A percentile compares a stretch with the other conserved stretches of the same genome.
Evolutionary conservation across 2,329 filamentous ascomycete genomes (phyloP).

Genomic region (Hypoxylon sp.): DNA sequence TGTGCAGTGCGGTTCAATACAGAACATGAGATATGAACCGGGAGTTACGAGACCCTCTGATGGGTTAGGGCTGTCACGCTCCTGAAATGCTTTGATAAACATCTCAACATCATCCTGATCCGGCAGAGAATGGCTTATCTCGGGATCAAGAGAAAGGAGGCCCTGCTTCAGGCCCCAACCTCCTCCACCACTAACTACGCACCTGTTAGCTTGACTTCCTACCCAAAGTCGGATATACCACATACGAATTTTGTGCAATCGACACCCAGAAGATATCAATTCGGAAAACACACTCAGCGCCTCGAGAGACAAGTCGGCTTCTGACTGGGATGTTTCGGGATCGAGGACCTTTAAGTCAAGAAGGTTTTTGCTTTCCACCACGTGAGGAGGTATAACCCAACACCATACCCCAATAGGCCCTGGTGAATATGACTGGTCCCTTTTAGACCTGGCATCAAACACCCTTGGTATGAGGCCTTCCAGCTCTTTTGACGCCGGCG

Average conservation of each 20-base stretch:
- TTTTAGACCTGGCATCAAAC: constrained; percentile 58
- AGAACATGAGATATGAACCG: constrained; percentile 76
- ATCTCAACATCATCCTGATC: constrained; percentile 65
- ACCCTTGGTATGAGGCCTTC: constrained; percentile 73
- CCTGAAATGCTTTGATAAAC: constrained; percentile 65
- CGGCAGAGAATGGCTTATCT: constrained; percentile 64
- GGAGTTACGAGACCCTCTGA: constrained; percentile 70
- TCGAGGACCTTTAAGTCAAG: constrained; percentile 44
- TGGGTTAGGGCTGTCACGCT: constrained; percentile 50
- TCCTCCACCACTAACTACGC: constrained; percentile 79
- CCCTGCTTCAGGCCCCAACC: constrained; percentile 88
- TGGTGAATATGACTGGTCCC: constrained; percentile 42
- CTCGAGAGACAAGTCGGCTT: constrained; percentile 46
- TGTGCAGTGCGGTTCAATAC: constrained; percentile 58
- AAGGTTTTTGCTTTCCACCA: constrained; percentile 42
- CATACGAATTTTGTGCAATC: constrained; percentile 62
- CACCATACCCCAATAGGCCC: constrained; percentile 77
- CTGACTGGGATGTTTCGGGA: constrained; percentile 41
- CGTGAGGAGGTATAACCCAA: constrained; percentile 67
- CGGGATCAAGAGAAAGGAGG: constrained; percentile 81
- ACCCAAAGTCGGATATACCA: constrained; percentile 38
- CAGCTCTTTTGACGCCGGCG: constrained; percentile 78
- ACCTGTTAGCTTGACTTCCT: constrained; percentile 39
- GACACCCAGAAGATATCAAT: constrained; percentile 59
- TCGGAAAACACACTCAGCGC: constrained; percentile 50